Evolutionary conservation across 306 rosid species (phyloP).

Genomic region (Pterocarpus santalinus): DNA sequence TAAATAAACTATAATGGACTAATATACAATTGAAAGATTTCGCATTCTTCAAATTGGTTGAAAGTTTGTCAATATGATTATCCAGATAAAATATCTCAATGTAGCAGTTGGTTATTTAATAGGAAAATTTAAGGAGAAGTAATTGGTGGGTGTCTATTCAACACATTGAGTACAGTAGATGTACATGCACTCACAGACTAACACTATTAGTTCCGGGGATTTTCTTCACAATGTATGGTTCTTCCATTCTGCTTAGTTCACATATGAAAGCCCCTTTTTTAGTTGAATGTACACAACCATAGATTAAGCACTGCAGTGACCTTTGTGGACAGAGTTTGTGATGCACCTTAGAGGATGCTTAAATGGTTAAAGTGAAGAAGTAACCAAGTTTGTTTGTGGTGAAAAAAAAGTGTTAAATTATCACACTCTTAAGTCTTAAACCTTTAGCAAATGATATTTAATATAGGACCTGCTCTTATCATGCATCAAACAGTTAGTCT

Average conservation of each 20-base stretch:
- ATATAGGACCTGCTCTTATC: too few relatives aligned
- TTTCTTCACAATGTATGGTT: background rate
- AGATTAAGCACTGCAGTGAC: slow-evolving; percentile 5
- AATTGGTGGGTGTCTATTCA: background rate
- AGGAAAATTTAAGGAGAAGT: background rate
- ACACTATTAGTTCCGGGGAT: background rate
- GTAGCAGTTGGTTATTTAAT: background rate
- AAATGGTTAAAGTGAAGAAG: background rate
- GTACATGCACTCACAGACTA: background rate
- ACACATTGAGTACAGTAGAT: background rate
- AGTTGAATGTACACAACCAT: slow-evolving; percentile 3
- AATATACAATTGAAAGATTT: background rate
- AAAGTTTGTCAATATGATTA: background rate
- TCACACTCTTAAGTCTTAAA: too few relatives aligned
- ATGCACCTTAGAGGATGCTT: background rate
- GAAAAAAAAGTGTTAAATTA: too few relatives aligned
- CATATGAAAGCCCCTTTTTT: background rate
- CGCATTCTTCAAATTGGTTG: slow-evolving; percentile 1
- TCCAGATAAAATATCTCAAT: background rate
- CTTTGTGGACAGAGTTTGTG: background rate
- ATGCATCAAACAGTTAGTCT: too few relatives aligned
- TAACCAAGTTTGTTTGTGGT: background rate
- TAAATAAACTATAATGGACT: too few relatives aligned
- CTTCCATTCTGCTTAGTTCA: too few relatives aligned
- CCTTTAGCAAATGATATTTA: too few relatives aligned